phyloP scores from a whole-genome alignment of 768 basidiomycete genomes.

The Tricholoma terreum region DNA sequence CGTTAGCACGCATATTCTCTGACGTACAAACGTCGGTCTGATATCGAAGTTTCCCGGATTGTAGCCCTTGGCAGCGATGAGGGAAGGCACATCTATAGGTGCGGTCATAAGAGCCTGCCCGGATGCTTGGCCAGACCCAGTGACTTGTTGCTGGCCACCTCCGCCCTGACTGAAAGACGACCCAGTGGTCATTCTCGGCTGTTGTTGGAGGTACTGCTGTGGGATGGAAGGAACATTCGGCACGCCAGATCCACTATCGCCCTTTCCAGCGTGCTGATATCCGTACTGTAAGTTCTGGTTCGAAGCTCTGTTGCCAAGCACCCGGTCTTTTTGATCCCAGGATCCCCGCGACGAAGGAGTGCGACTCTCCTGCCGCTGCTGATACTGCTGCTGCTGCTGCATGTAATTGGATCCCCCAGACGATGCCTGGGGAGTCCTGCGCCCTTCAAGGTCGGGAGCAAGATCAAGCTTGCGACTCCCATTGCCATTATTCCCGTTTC shows the following conservation, averaged over 20 bases:
- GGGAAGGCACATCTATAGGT: conserved; percentile 81
- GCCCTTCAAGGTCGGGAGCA: conserved; percentile 62
- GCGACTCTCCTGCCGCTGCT: conserved; percentile 30
- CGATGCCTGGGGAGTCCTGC: conserved; percentile 53
- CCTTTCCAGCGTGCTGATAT: conserved; percentile 48
- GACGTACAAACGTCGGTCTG: conserved; percentile 70
- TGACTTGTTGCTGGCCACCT: conserved; percentile 20
- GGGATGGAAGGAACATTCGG: conserved; percentile 76
- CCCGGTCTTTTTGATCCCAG: conserved; percentile 70
- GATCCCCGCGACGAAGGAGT: conserved; percentile 32
- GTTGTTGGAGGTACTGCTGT: conserved; percentile 59
- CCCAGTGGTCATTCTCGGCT: conserved; percentile 37
- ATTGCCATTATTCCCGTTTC: conserved; percentile 31
- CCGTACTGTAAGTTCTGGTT: conserved; percentile 69
- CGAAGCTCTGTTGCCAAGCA: conserved; percentile 53
- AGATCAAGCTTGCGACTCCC: conserved; percentile 48
- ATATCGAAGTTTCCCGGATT: conserved; percentile 85
- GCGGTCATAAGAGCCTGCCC: conserved; percentile 50
- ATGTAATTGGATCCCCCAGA: conserved; percentile 24
- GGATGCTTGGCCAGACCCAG: conserved; percentile 36
- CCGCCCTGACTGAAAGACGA: conserved; percentile 33
- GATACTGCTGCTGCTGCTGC: conserved; percentile 39
- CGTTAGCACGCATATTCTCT: conserved; percentile 3
- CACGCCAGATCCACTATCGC: conserved; percentile 33
- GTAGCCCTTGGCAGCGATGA: conserved; percentile 87